Evolutionary conservation across 2,329 filamentous ascomycete genomes (phyloP), one percentile per base, ranked within the genome.

Genomic region (Thielaviopsis punctulata): DNA sequence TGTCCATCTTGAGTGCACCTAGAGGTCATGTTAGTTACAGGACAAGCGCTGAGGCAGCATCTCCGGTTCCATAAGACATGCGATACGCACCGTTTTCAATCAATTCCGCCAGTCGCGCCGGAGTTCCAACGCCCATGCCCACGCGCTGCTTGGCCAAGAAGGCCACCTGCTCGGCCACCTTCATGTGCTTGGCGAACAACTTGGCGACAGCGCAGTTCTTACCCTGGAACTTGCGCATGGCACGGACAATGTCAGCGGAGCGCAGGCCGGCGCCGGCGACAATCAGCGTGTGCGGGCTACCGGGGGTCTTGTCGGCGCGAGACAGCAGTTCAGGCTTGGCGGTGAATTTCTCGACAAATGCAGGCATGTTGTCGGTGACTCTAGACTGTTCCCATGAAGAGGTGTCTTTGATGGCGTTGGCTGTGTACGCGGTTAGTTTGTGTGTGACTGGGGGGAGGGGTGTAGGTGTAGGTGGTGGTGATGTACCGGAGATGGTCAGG

Each of bases 161-260:
- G 55, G 82, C 73, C 50, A 89, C 79, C 30, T 89, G 85, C 60
- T 96, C 90, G 51, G 86, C 78, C 10, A 98, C 68, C 68, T 98
- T 98, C 71, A 98, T 94, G 65, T 98, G 92, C 66, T 98, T 98
- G 27, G 92, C 90, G 65, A 98, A 98, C 61, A 98, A 71, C 66
- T 98, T 98, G 2, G 86, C 84, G 1, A 98, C 81, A 45, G 78
- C 75, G 48, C 76, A 79, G 8, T 86, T 80, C 64, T 92, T 87
- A 50, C 75, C 81, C 62, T 89, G 85, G 60, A 92, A 90, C 58
- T 80, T 80, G 47, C 87, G 77, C 57, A 94, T 70, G 2, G 79
- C 75, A 60, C 85, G 84, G 50, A 84, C 81, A 46, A 95, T 68
- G 62, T 96, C 86, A 15, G 90, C 88, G 4, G 92, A 88, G 60